phyloP scores from a whole-genome alignment of 441 rosid genomes.

The Populus hybrid region DNA sequence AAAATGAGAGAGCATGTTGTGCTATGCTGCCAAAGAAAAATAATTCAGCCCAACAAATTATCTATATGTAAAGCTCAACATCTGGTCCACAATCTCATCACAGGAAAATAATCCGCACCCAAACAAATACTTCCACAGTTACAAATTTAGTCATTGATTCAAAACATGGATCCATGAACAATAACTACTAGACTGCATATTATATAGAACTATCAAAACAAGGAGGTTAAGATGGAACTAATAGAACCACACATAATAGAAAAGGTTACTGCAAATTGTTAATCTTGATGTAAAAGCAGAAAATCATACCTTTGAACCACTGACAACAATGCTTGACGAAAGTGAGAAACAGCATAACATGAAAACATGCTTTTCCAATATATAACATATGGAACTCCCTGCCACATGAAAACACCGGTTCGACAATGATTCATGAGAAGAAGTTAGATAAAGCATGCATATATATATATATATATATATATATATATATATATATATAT shows the following conservation, averaged over 20 bases:
- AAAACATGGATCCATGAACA: neutral
- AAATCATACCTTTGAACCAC: conserved; percentile 69
- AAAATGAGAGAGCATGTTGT: neutral
- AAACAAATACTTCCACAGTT: neutral
- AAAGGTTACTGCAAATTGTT: neutral
- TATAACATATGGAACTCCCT: conserved; percentile 91
- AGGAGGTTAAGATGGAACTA: neutral
- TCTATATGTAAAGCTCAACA: neutral
- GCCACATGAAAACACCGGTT: conserved; percentile 26
- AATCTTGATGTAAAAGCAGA: neutral
- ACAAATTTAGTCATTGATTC: neutral
- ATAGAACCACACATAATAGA: neutral
- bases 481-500: neutral
- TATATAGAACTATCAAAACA: neutral
- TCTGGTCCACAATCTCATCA: neutral
- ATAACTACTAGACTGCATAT: neutral
- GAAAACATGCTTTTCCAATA: conserved; percentile 71
- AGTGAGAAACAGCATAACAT: conserved; percentile 69
- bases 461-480: neutral
- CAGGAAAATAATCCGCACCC: neutral
- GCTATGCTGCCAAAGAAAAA: neutral
- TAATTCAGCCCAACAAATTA: neutral
- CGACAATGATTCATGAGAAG: conserved; percentile 15
- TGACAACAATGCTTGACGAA: conserved; percentile 79
- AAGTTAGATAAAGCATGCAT: neutral